phyloP scores from a whole-genome alignment of 148 eudicot species.

The Euryodendron excelsum region DNA sequence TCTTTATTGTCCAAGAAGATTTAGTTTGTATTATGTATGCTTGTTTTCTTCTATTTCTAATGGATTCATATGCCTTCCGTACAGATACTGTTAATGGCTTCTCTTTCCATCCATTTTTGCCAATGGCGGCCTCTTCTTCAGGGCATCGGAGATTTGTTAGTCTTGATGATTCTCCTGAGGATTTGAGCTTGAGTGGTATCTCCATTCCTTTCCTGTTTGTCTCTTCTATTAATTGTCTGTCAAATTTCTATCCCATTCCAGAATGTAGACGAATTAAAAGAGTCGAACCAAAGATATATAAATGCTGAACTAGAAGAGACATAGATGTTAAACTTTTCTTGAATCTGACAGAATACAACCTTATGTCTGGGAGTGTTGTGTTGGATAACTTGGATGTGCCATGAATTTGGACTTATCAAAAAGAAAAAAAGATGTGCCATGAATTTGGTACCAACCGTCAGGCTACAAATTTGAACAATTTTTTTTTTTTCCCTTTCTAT shows the following conservation, averaged over 20 bases:
- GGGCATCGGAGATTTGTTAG: conserved; percentile 81
- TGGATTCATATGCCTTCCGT: conserved; percentile 15
- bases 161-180: conserved; percentile 61
- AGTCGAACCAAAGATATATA: neutral
- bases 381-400: neutral
- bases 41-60: neutral
- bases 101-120: conserved; percentile 81
- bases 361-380: neutral
- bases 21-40: neutral
- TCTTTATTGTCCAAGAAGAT: neutral
- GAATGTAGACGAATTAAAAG: neutral
- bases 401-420: no score
- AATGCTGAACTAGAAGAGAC: neutral
- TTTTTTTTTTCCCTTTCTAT: neutral
- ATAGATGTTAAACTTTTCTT: neutral
- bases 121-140: conserved; percentile 93
- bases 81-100: conserved; percentile 94
- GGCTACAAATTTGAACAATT: no score
- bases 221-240: neutral
- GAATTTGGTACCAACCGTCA: neutral
- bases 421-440: no score
- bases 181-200: conserved; percentile 54
- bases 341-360: neutral
- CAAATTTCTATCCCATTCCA: neutral
- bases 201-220: neutral